phyloP scores from a whole-genome alignment of 257 asterid species.

The Rhazya stricta region DNA sequence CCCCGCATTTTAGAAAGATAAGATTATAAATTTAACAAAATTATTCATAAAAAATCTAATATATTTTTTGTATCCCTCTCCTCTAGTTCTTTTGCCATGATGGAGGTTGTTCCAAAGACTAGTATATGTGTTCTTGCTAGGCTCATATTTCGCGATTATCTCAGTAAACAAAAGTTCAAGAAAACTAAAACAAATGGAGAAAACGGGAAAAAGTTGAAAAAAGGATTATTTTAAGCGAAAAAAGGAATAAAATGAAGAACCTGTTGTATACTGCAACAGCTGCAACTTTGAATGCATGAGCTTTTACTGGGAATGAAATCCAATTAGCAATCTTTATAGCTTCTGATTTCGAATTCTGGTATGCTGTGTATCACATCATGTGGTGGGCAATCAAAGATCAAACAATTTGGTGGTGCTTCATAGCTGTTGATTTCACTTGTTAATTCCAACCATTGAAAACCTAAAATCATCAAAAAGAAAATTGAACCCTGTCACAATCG shows the following conservation, averaged over 20 bases:
- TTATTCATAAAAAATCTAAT: too few relatives aligned
- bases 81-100: too few relatives aligned
- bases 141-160: too few relatives aligned
- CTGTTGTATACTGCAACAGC: neutral
- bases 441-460: neutral
- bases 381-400: neutral
- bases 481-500: neutral
- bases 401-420: conserved; percentile 6
- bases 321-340: neutral
- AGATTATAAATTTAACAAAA: too few relatives aligned
- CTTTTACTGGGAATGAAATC: neutral
- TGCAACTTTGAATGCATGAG: neutral
- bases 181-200: neutral
- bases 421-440: neutral
- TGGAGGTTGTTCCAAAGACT: too few relatives aligned
- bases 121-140: too few relatives aligned
- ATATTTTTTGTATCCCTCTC: too few relatives aligned
- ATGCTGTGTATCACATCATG: conserved; percentile 1
- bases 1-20: too few relatives aligned
- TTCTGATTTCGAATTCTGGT: conserved; percentile 3
- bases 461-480: neutral
- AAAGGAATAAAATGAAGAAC: neutral
- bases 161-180: too few relatives aligned
- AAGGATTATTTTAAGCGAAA: too few relatives aligned
- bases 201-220: neutral